These are phyloP conservation scores for Heterobasidion annosum DNA, from an alignment of 1,284 basidiomycete genomes.

Conservation along the genomic window DNA sequence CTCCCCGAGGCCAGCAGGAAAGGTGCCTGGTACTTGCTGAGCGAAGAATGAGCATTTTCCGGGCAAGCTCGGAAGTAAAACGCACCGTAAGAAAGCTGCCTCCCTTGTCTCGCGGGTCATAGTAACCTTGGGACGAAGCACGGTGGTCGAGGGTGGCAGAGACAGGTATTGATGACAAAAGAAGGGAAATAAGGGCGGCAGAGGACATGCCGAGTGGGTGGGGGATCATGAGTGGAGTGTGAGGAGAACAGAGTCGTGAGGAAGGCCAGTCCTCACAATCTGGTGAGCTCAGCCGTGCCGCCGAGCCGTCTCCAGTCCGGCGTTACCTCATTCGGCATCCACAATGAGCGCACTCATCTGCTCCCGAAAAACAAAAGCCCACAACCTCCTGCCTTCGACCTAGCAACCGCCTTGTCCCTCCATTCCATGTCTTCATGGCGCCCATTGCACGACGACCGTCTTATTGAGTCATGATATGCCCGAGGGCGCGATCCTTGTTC, in stretches of 20 bases:
- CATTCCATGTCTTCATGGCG: neutral
- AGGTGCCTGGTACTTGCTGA: slow-evolving; percentile 53
- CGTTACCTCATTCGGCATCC: neutral
- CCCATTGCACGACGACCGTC: no score
- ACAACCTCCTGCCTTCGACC: neutral
- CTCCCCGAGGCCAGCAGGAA: slow-evolving; percentile 74
- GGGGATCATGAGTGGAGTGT: slow-evolving; percentile 6
- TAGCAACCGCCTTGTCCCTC: neutral
- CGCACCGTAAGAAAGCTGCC: slow-evolving; percentile 42
- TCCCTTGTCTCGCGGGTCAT: slow-evolving; percentile 28
- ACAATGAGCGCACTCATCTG: neutral
- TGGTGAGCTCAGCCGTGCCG: neutral
- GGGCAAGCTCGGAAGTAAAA: neutral
- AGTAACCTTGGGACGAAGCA: slow-evolving; percentile 33
- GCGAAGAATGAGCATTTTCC: neutral
- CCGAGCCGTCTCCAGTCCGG: neutral
- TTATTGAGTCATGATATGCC: no score
- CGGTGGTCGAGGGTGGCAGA: slow-evolving; percentile 7
- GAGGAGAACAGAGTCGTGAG: neutral
- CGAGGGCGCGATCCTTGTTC: no score
- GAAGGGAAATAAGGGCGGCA: slow-evolving; percentile 14
- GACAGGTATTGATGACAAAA: slow-evolving; percentile 16
- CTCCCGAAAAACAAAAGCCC: neutral
- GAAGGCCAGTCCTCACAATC: neutral
- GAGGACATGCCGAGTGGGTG: slow-evolving; percentile 19